Conservation (phyloP, 1,139 yeast species). For the Geotrichum siamense region DNA sequence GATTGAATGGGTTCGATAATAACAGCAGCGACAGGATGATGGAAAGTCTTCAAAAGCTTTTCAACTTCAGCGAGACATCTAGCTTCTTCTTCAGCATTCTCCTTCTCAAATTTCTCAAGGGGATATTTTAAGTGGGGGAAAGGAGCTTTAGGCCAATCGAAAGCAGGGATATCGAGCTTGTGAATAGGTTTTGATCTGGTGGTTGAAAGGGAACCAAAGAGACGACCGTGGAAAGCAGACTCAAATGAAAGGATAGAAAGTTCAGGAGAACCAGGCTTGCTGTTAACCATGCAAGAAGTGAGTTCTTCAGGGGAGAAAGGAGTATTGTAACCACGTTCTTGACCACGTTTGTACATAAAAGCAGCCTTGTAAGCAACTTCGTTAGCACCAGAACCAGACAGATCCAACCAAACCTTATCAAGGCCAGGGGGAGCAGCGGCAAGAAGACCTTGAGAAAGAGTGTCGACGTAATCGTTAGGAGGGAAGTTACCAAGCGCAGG, state of each 20-base stretch:
- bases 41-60: conserved; percentile 40
- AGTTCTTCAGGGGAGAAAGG: conserved; percentile 55
- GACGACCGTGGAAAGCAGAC: conserved; percentile 75
- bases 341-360: conserved; percentile 63
- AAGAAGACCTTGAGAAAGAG: conserved; percentile 48
- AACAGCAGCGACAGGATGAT: conserved; percentile 63
- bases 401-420: conserved; percentile 61
- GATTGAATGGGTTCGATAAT: conserved; percentile 78
- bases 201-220: conserved; percentile 70
- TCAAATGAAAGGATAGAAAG: conserved; percentile 66
- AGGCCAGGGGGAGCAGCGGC: conserved; percentile 68
- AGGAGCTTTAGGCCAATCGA: conserved; percentile 82
- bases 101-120: conserved; percentile 48
- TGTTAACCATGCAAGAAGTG: conserved; percentile 55
- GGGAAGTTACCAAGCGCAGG: conserved; percentile 78
- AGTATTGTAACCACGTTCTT: conserved; percentile 45
- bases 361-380: conserved; percentile 83
- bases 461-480: conserved; percentile 51
- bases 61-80: conserved; percentile 58
- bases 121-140: conserved; percentile 74
- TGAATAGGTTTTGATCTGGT: conserved; percentile 79
- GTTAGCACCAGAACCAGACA: conserved; percentile 79
- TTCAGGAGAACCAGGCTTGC: conserved; percentile 68
- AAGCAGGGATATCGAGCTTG: conserved; percentile 76
- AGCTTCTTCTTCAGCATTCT: conserved; percentile 57